phyloP scores from a whole-genome alignment of 257 asterid species.

The Fraxinus anomala region DNA sequence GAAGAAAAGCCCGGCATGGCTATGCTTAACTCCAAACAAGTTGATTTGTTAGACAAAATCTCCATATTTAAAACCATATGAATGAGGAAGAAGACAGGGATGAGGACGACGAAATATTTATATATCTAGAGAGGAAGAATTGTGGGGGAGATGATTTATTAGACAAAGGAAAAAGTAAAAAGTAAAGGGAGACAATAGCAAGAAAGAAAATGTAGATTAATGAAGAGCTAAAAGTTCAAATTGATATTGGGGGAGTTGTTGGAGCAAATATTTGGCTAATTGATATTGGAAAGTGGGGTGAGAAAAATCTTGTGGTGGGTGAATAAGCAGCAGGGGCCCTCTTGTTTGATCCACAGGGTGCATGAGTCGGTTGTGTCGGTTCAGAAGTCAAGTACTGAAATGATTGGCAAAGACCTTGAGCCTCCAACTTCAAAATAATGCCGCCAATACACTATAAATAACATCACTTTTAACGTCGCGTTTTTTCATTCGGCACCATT shows the following conservation, averaged over 20 bases:
- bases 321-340: conserved; percentile 39
- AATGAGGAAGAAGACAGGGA: neutral
- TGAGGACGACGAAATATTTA: conserved; percentile 11
- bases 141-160: conserved; percentile 9
- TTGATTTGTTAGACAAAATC: conserved; percentile 31
- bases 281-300: neutral
- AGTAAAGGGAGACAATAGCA: conserved; percentile 27
- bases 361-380: conserved; percentile 44
- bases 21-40: conserved; percentile 61
- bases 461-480: too few relatives aligned
- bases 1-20: conserved; percentile 69
- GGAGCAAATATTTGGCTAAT: too few relatives aligned
- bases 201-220: conserved; percentile 27
- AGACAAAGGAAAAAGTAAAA: conserved; percentile 34
- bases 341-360: conserved; percentile 27
- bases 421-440: conserved; percentile 34
- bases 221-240: neutral
- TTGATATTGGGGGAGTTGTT: too few relatives aligned
- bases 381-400: conserved; percentile 54
- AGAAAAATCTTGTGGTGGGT: conserved; percentile 24
- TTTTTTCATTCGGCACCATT: too few relatives aligned
- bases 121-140: conserved; percentile 26
- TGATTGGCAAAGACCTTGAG: conserved; percentile 55
- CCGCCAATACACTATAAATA: too few relatives aligned
- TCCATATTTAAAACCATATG: conserved; percentile 36